These are phyloP conservation scores for Fraxinus sp. DNA, from an alignment of 305 asterid genomes.

Conservation along the genomic window DNA sequence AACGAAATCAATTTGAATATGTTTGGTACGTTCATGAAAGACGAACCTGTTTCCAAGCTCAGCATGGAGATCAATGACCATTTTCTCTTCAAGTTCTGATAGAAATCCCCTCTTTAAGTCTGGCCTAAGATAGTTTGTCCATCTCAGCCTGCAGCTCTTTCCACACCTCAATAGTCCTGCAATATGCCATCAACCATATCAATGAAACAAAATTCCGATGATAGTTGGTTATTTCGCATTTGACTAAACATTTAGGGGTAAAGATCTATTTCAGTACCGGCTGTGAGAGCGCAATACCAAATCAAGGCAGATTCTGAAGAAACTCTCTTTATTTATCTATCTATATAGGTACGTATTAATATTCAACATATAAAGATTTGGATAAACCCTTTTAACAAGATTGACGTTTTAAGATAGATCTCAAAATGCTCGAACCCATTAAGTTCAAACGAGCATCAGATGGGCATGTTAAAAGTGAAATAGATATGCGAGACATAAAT, in stretches of 20 bases:
- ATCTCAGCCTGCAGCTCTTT: slow-evolving; percentile 82
- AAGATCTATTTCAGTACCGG: background rate
- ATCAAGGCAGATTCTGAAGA: background rate
- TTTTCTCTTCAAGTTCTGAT: slow-evolving; percentile 73
- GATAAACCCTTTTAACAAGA: background rate
- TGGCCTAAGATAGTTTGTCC: slow-evolving; percentile 80
- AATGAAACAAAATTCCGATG: background rate
- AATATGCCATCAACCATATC: slow-evolving; percentile 9
- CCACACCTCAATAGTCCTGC: slow-evolving; percentile 78
- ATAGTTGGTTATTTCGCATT: background rate
- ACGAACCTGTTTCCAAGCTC: slow-evolving; percentile 79
- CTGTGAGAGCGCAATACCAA: background rate
- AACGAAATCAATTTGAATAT: background rate
- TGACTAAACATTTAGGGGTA: background rate
- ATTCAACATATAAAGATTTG: background rate
- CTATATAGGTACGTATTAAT: background rate
- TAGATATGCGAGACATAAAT: background rate
- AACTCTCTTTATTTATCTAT: background rate
- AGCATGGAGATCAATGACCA: slow-evolving; percentile 88
- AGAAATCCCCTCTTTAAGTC: slow-evolving; percentile 78
- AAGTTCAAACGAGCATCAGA: background rate
- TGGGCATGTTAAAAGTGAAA: background rate
- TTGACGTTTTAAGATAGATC: background rate
- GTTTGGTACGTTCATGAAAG: background rate
- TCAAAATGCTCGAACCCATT: background rate